phyloP scores from a whole-genome alignment of 768 basidiomycete species.

The Podaxis rugospora region DNA sequence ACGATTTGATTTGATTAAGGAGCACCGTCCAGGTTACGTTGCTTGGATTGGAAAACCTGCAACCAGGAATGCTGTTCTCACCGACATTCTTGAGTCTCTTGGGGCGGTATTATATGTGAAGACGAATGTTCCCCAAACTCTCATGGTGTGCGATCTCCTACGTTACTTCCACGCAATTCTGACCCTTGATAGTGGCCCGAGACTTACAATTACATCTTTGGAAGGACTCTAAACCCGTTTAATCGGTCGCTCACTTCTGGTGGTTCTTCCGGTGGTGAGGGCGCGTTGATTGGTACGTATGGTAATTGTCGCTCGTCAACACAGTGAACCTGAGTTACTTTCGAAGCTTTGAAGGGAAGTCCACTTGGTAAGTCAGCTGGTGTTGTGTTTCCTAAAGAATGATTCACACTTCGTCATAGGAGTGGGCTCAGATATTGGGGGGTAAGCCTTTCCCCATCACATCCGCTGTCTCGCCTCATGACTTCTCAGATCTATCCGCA shows the following conservation, averaged over 20 bases:
- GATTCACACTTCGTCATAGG: slow-evolving; percentile 36
- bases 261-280: slow-evolving; percentile 86
- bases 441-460: slow-evolving; percentile 34
- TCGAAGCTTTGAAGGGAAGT: slow-evolving; percentile 38
- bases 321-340: background rate
- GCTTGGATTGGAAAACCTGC: slow-evolving; percentile 65
- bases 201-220: slow-evolving; percentile 75
- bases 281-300: slow-evolving; percentile 58
- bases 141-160: slow-evolving; percentile 45
- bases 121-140: slow-evolving; percentile 75
- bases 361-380: slow-evolving; percentile 29
- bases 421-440: slow-evolving; percentile 79
- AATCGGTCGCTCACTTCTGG: slow-evolving; percentile 70
- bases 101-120: slow-evolving; percentile 73
- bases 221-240: slow-evolving; percentile 71
- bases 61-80: slow-evolving; percentile 55
- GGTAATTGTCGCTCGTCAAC: background rate
- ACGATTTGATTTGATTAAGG: background rate
- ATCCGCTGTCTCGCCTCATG: background rate
- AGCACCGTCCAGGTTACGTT: slow-evolving; percentile 50
- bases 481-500: slow-evolving; percentile 58
- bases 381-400: background rate
- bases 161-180: background rate
- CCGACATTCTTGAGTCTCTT: slow-evolving; percentile 57
- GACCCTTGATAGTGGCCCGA: slow-evolving; percentile 56